Evolutionary conservation across 306 rosid genomes (phyloP).

Genomic region (Begonia peltatifolia): DNA sequence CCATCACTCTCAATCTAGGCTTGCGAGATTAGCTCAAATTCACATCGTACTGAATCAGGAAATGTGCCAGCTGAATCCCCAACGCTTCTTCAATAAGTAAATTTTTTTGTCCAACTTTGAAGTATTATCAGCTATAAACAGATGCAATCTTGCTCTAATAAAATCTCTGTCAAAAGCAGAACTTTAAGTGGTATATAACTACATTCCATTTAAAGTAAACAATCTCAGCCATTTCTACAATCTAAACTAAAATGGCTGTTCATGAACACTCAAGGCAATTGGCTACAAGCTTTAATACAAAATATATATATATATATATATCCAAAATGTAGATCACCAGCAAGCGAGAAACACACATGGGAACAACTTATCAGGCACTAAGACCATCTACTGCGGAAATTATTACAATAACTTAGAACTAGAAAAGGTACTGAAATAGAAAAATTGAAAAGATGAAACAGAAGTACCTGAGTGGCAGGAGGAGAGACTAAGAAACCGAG

Average conservation of each 20-base stretch:
- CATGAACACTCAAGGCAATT: neutral
- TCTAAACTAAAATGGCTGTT: neutral
- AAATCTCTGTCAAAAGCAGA: too few species aligned
- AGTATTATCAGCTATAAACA: too few species aligned
- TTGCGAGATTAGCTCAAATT: too few species aligned
- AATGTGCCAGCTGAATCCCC: too few species aligned
- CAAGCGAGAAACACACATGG: neutral
- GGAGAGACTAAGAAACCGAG: slow-evolving; percentile 68
- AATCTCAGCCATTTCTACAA: neutral
- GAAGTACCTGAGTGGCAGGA: slow-evolving; percentile 43
- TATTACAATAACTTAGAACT: neutral
- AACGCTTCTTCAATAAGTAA: too few species aligned
- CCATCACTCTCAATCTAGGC: too few species aligned
- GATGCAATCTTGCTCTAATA: too few species aligned
- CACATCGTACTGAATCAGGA: too few species aligned
- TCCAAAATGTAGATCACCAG: neutral
- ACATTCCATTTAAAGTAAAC: too few species aligned
- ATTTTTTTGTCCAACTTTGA: too few species aligned
- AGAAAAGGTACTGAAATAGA: neutral
- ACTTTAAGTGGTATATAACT: too few species aligned
- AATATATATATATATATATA: neutral
- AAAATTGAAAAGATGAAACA: neutral
- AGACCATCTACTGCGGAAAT: neutral
- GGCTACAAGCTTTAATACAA: neutral
- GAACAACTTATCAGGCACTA: too few species aligned